These are phyloP conservation scores for Populus davidiana DNA, from an alignment of 345 rosid species.

Conservation along the genomic window DNA sequence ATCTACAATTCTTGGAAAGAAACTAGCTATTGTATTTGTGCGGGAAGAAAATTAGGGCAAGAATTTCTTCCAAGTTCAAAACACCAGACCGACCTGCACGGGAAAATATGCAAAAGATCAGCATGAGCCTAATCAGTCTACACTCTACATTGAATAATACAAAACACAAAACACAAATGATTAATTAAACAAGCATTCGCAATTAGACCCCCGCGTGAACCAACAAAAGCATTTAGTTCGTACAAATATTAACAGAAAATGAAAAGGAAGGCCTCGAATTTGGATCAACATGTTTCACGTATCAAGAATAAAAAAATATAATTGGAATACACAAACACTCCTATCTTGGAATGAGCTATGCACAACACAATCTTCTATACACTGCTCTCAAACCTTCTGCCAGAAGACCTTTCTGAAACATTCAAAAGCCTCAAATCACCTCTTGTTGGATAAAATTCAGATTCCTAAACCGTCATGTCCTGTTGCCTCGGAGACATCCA, in stretches of 20 bases:
- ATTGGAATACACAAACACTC: slow-evolving; percentile 23
- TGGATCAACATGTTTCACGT: not conserved
- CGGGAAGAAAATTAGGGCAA: no score
- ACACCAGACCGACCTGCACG: no score
- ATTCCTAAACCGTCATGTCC: slow-evolving; percentile 31
- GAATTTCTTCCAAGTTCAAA: no score
- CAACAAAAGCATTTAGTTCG: not conserved
- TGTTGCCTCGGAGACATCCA: slow-evolving; percentile 38
- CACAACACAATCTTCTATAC: slow-evolving; percentile 30
- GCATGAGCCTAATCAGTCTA: no score
- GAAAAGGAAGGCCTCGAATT: not conserved
- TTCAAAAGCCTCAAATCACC: not conserved
- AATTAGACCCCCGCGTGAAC: not conserved
- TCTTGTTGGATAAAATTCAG: slow-evolving; percentile 2
- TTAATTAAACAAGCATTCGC: slow-evolving; percentile 4
- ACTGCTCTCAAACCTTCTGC: slow-evolving; percentile 6
- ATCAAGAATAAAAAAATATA: not conserved
- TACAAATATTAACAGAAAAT: slow-evolving; percentile 1
- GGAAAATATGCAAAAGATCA: no score
- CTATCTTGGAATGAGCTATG: slow-evolving; percentile 11
- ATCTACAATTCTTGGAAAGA: no score
- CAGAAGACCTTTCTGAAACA: not conserved
- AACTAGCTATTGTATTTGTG: no score
- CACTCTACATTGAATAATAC: no score
- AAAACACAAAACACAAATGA: not conserved